Evolutionary conservation across 257 asterid genomes (phyloP).

Genomic region (Scutellaria minor): DNA sequence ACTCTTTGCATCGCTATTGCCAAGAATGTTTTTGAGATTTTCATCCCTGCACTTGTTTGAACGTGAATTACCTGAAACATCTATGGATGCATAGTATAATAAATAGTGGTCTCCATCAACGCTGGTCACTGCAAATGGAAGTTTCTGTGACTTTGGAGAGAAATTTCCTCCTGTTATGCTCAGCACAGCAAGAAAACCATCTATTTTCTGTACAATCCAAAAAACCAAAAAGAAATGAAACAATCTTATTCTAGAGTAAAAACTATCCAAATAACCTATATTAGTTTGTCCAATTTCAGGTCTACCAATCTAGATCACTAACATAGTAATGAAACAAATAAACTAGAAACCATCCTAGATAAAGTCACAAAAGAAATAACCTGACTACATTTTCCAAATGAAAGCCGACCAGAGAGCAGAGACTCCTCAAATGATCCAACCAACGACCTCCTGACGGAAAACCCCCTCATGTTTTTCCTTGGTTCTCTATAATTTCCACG

Average conservation of each 20-base stretch:
- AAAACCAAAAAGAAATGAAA: constrained; percentile 17
- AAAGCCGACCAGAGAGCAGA: constrained; percentile 76
- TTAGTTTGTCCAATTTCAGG: constrained; percentile 7
- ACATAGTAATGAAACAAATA: constrained; percentile 12
- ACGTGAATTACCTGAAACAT: constrained; percentile 53
- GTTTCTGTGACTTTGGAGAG: constrained; percentile 76
- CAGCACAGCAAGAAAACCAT: constrained; percentile 85
- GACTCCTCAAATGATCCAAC: constrained; percentile 94
- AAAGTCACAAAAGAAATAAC: constrained; percentile 42
- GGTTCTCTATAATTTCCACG: constrained; percentile 42
- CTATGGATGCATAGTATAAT: constrained; percentile 71
- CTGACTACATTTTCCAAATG: constrained; percentile 65
- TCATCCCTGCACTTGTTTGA: constrained; percentile 46
- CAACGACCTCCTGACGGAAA: constrained; percentile 71
- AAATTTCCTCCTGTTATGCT: constrained; percentile 69
- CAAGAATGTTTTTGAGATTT: constrained; percentile 42
- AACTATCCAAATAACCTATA: constrained; percentile 3
- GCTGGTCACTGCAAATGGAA: constrained; percentile 79
- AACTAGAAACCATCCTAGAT: constrained; percentile 17
- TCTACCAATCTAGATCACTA: constrained; percentile 14
- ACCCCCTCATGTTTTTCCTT: constrained; percentile 56
- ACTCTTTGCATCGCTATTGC: constrained; percentile 41
- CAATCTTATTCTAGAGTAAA: constrained; percentile 12
- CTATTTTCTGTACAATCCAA: constrained; percentile 57
- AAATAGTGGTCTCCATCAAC: constrained; percentile 74